phyloP scores from a whole-genome alignment of 208 protist genomes.

The Leishmania lainsoni region DNA sequence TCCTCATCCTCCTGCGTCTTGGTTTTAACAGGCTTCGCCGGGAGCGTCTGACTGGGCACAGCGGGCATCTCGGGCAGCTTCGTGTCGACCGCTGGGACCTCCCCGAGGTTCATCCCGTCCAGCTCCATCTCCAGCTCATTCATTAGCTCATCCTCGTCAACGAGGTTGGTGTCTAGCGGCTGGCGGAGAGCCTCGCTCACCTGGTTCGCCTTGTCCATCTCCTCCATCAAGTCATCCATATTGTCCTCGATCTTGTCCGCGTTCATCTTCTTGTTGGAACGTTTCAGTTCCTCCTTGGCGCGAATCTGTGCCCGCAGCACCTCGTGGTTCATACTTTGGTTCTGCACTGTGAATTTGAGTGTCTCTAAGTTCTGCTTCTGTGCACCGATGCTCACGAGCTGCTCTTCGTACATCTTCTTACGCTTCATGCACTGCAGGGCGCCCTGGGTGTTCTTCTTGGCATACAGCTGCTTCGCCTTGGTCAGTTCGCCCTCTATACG shows the following conservation, averaged over 20 bases:
- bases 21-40: constrained; percentile 31
- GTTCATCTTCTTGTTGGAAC: constrained; percentile 85
- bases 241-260: constrained; percentile 87
- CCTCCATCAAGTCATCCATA: constrained; percentile 89
- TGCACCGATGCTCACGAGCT: constrained; percentile 60
- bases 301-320: constrained; percentile 78
- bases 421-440: constrained; percentile 91
- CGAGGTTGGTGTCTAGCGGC: constrained; percentile 74
- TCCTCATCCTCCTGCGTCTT: constrained; percentile 78
- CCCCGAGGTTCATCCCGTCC: constrained; percentile 40
- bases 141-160: constrained; percentile 88
- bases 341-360: constrained; percentile 86
- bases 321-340: constrained; percentile 86
- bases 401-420: constrained; percentile 91
- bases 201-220: constrained; percentile 92
- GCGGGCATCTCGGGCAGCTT: constrained; percentile 36
- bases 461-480: constrained; percentile 81
- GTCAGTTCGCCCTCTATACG: constrained; percentile 81
- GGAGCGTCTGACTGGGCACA: constrained; percentile 45
- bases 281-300: constrained; percentile 78
- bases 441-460: constrained; percentile 86
- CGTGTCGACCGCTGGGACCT: constrained; percentile 21
- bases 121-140: constrained; percentile 81
- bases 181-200: constrained; percentile 84
- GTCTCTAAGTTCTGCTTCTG: constrained; percentile 89